Evolutionary conservation across 2,329 filamentous ascomycete species (phyloP), one percentile per base, ranked within the genome.

Genomic region (Sporothrix variecibatus): DNA sequence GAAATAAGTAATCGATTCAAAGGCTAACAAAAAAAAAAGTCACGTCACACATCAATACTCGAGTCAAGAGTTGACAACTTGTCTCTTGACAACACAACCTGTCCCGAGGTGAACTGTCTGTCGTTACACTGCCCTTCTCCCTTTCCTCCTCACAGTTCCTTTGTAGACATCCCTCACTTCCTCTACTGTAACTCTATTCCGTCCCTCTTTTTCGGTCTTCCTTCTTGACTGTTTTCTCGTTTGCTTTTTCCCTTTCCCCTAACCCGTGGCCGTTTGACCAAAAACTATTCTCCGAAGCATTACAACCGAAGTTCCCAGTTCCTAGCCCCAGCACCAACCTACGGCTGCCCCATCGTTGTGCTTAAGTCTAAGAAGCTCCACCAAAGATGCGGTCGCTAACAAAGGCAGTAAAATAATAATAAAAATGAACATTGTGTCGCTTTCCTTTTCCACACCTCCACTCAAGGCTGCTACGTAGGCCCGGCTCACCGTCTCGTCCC

Each of bases 401-500:
- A 28, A 9, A 3, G 0, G 26, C 7, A 34, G 28, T 34, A 34
- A 60, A 60, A 20, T 20, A 67, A 46, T 11, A 67, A 43, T 9
- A 15, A 43, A 43, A 46, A 7, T 9, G 17, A 4, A 26, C 3
- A 17, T 7, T 20, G 20, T 46, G 34, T 28, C 38, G 26, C 11
- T 20, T 15, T 38, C 20, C n/a, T 64, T 26, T 40, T 12, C 20
- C 31, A 28, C 31, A 40, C 62, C 40, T 28, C 62, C 31, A 38
- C 62, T 46, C 62, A 15, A 67, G 62, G 17, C 70, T 62, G 53
- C 72, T 68, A 68, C 73, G 26, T 65, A 72, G 58, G 70, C 60
- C 60, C 67, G 60, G 60, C 72, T 74, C 69, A 72, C 69, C 74
- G 72, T 72, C 74, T 72, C 74, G 60, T 53, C 46, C 26, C 46